These are phyloP conservation scores for Calonectria leucothoes DNA, from an alignment of 2,329 filamentous ascomycete genomes.

Conservation along the genomic window DNA sequence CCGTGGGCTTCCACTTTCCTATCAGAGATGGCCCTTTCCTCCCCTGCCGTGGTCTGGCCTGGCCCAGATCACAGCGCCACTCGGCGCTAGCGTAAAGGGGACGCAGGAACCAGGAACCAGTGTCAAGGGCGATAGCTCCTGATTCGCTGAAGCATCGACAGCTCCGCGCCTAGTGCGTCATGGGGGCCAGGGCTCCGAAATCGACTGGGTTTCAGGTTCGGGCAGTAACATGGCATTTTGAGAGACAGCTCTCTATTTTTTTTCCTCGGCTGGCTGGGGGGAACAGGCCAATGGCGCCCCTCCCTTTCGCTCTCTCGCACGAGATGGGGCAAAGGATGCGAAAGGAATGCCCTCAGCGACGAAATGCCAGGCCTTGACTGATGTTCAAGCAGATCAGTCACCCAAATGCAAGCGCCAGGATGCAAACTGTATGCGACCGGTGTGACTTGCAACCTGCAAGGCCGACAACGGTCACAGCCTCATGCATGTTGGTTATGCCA, in stretches of 20 bases:
- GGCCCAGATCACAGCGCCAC: background rate
- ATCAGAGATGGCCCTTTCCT: background rate
- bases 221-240: slow-evolving; percentile 13
- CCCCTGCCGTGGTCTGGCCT: background rate
- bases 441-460: background rate
- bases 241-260: background rate
- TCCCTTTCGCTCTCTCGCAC: background rate
- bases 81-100: slow-evolving; percentile 33
- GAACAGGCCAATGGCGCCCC: background rate
- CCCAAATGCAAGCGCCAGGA: background rate
- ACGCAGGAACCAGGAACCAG: slow-evolving; percentile 40
- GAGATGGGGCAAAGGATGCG: background rate
- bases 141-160: background rate
- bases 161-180: background rate
- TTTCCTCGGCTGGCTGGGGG: background rate
- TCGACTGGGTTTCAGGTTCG: slow-evolving; percentile 15
- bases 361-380: background rate
- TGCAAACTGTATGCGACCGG: background rate
- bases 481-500: background rate
- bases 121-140: background rate
- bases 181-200: background rate
- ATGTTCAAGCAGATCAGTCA: background rate
- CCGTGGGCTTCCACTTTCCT: background rate
- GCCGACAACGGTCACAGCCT: background rate
- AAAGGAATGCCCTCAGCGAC: background rate